Conservation (phyloP, 177 flowering plant genomes). For the Vitis hybrid region DNA sequence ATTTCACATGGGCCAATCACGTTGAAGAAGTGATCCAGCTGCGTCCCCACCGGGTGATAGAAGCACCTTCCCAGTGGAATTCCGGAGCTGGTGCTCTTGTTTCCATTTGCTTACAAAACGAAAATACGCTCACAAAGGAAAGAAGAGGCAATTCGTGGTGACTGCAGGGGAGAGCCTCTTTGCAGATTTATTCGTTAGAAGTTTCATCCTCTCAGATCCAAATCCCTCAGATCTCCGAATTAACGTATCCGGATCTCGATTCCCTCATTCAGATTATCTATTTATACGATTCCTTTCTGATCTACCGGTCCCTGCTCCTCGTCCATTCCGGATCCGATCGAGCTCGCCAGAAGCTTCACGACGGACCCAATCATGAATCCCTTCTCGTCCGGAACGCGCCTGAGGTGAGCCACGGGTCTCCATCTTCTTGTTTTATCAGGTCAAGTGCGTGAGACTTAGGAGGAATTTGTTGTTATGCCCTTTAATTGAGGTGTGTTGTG, state of each 20-base stretch:
- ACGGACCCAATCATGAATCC: conserved; percentile 86
- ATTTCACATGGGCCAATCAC: too few species aligned
- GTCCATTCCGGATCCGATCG: conserved; percentile 31
- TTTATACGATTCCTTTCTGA: too few species aligned
- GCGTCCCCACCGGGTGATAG: too few species aligned
- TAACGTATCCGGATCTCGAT: too few species aligned
- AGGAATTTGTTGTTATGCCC: background rate
- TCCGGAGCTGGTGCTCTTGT: background rate
- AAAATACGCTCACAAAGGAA: background rate
- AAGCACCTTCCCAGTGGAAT: background rate
- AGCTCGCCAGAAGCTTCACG: conserved; percentile 20
- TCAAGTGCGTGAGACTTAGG: background rate
- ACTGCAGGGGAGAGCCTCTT: background rate
- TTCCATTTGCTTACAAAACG: background rate
- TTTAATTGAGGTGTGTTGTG: background rate
- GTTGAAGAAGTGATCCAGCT: too few species aligned
- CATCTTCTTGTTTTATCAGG: background rate
- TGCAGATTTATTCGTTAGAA: too few species aligned
- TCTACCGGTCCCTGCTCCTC: background rate
- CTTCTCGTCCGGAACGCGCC: conserved; percentile 75
- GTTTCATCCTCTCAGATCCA: conserved; percentile 31
- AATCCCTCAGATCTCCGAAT: conserved; percentile 11
- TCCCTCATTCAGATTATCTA: conserved; percentile 1
- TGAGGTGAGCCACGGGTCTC: conserved; percentile 48
- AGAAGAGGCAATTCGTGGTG: background rate